Base-by-base conservation (phyloP, 2,329 filamentous ascomycete species). In the Hymenoscyphus fructigenus region DNA sequence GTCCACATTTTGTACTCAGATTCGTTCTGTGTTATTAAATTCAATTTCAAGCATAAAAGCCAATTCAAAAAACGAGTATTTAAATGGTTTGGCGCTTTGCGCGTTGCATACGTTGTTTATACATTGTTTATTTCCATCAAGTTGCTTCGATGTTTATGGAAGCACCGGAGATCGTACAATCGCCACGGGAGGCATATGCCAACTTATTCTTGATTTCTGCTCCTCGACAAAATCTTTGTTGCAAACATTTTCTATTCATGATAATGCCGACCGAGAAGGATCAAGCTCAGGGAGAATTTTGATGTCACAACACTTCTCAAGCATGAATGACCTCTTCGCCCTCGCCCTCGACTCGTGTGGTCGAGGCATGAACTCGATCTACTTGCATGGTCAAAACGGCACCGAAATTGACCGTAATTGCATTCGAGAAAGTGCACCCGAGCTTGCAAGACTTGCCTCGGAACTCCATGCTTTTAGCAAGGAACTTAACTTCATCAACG, bases 91-190 rank as follows among this genome's bases (percentile, higher is more conserved):
- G 15, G 32, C 50, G 7, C 36, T 62, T 15, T 62, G 47, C 5
- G 50, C 60, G 5, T 57, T 47, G 23, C 60, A 62, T 57, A 62
- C 60, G 20, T 41, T 62, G 60, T 34, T 62, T 29, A 62, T 62
- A 28, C 60, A 57, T 20, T 44, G 36, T 32, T 15, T 62, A 1
- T 32, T 62, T 10, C 32, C 50, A 5, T 44, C 50, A 3, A 38
- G 32, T 17, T 32, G 15, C 34, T 28, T 28, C 23, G 55, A 38
- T 41, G 44, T 28, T 17, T 57, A 62, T 62, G 50, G n/a, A 23
- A 41, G 59, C 12, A 56, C 44, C 32, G 56, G 29, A 23, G 56
- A 53, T 26, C 29, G 29, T 17, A 53, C 38, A 15, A 26, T 57
- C 5, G 50, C 29, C 1, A 53, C 32, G 17, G 50, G 50, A 26